Evolutionary conservation across 2,329 filamentous ascomycete species (phyloP).

Genomic region (Fusarium mexicanum): DNA sequence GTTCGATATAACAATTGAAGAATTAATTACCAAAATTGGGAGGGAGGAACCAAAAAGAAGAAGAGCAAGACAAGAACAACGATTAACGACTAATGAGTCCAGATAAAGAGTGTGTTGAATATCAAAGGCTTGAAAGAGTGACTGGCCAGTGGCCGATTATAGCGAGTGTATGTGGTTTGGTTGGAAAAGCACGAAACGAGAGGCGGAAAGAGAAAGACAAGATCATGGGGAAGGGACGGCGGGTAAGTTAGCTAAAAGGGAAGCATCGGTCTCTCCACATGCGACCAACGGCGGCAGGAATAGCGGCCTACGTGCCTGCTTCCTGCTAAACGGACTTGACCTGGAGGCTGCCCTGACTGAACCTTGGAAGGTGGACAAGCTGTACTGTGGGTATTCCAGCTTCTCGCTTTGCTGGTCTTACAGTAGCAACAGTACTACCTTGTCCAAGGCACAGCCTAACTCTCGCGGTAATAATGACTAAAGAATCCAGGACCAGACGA

Average conservation of each 20-base stretch:
- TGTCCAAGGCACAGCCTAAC: conserved; percentile 3
- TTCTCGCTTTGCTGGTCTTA: background rate
- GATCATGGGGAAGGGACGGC: conserved; percentile 39
- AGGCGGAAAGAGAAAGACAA: conserved; percentile 35
- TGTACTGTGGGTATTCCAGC: conserved; percentile 25
- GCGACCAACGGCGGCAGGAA: conserved; percentile 37
- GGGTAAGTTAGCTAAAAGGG: conserved; percentile 39
- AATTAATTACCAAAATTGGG: conserved; percentile 23
- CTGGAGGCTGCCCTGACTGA: background rate
- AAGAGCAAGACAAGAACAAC: conserved; percentile 14
- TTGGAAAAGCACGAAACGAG: conserved; percentile 35
- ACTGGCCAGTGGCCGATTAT: conserved; percentile 44
- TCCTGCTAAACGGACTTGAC: background rate
- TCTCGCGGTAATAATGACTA: conserved; percentile 14
- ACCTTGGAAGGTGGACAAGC: conserved; percentile 22
- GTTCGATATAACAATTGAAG: conserved; percentile 15
- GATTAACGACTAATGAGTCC: conserved; percentile 21
- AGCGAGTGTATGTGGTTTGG: conserved; percentile 41
- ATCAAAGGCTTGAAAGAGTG: conserved; percentile 39
- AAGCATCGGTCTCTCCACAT: conserved; percentile 37
- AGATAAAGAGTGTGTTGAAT: conserved; percentile 38
- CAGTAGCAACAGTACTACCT: background rate
- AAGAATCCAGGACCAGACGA: conserved; percentile 13
- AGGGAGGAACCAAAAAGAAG: conserved; percentile 25
- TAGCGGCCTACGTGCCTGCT: conserved; percentile 16